phyloP scores from a whole-genome alignment of 192 early-diverging fungal genomes.

The Coemansia sp. region DNA sequence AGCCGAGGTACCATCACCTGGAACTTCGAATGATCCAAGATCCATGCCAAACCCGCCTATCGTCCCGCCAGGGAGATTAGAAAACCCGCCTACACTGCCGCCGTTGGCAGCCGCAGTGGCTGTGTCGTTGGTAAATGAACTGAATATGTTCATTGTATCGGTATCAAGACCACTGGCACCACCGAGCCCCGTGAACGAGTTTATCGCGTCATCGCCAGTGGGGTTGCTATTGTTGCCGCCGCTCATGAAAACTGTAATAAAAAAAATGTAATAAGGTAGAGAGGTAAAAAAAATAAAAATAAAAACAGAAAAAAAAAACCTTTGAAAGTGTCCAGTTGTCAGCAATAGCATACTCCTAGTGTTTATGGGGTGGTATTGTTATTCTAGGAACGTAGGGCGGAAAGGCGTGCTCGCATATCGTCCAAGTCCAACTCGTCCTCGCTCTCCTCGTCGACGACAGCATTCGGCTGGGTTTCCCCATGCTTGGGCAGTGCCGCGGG shows the following conservation, averaged over 20 bases:
- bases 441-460: conserved; percentile 58
- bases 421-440: conserved; percentile 79
- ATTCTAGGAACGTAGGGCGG: conserved; percentile 69
- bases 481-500: conserved; percentile 9
- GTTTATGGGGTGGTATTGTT: neutral
- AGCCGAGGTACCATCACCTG: neutral
- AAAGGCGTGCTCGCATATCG: conserved; percentile 84
- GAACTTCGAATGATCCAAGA: conserved; percentile 30
- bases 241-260: conserved; percentile 10
- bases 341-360: neutral
- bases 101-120: neutral
- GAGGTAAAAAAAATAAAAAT: neutral
- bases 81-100: conserved; percentile 11
- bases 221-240: conserved; percentile 6
- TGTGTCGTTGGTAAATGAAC: conserved; percentile 45
- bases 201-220: conserved; percentile 19
- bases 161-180: conserved; percentile 24
- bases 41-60: conserved; percentile 44
- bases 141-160: conserved; percentile 38
- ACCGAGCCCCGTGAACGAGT: conserved; percentile 39
- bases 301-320: neutral
- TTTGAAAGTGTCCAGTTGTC: neutral
- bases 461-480: conserved; percentile 17
- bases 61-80: conserved; percentile 17
- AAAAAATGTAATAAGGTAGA: neutral